Conservation (phyloP, 2,329 filamentous ascomycete species). For the Pezicula carpinea region DNA sequence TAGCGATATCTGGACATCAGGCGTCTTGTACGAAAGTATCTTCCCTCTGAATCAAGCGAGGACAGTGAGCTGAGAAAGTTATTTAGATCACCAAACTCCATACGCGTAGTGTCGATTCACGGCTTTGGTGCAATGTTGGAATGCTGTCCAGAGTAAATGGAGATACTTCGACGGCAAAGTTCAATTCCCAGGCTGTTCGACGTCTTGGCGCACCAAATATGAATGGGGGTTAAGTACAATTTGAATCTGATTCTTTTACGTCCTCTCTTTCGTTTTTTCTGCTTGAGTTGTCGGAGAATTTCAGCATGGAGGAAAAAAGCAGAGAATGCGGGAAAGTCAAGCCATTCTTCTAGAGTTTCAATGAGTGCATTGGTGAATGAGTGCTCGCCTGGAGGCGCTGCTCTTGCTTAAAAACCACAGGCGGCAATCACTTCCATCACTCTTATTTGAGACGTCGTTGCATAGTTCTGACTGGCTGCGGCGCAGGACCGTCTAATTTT, state of each 20-base stretch:
- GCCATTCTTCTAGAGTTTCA: slow-evolving; percentile 55
- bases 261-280: slow-evolving; percentile 48
- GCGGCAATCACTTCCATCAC: slow-evolving; percentile 59
- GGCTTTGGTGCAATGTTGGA: slow-evolving; percentile 1
- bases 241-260: slow-evolving; percentile 55
- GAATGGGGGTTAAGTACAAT: slow-evolving; percentile 53
- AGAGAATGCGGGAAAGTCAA: slow-evolving; percentile 44
- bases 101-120: neutral
- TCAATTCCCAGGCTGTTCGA: slow-evolving; percentile 56
- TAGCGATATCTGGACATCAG: slow-evolving; percentile 14
- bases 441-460: slow-evolving; percentile 52
- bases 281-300: slow-evolving; percentile 54
- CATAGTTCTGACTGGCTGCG: slow-evolving; percentile 55
- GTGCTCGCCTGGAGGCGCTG: slow-evolving; percentile 53
- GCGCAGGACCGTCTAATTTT: slow-evolving; percentile 12
- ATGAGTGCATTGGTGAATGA: slow-evolving; percentile 57
- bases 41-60: slow-evolving; percentile 4
- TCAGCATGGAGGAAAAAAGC: slow-evolving; percentile 59
- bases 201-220: slow-evolving; percentile 60
- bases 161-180: slow-evolving; percentile 32
- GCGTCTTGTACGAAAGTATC: slow-evolving; percentile 12
- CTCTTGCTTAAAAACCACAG: slow-evolving; percentile 58
- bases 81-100: slow-evolving; percentile 9
- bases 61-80: slow-evolving; percentile 3
- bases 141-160: neutral